Evolutionary conservation across 2,329 filamentous ascomycete genomes (phyloP).

Genomic region (Neopestalotiopsis sp.): DNA sequence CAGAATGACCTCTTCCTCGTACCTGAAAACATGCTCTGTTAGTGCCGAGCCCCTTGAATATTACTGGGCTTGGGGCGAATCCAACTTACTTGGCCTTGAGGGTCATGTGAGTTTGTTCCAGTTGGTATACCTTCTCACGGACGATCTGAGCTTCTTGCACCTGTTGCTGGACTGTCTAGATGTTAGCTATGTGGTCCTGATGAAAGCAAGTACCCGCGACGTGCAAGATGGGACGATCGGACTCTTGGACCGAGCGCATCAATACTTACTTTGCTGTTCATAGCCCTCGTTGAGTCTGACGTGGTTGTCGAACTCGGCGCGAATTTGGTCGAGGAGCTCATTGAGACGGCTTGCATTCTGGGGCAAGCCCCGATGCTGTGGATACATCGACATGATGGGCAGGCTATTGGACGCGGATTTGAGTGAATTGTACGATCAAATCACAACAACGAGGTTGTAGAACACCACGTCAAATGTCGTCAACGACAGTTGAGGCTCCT

Average conservation of each 20-base stretch:
- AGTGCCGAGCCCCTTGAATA: not conserved
- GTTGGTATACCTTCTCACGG: conserved; percentile 87
- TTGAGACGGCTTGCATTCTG: conserved; percentile 71
- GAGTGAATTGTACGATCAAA: not conserved
- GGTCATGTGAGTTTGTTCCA: conserved; percentile 87
- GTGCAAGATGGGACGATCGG: not conserved
- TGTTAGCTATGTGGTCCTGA: not conserved
- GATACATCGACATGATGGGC: conserved; percentile 75
- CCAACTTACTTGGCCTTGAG: conserved; percentile 86
- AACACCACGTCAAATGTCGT: not conserved
- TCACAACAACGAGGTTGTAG: not conserved
- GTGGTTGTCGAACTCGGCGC: conserved; percentile 88
- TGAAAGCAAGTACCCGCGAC: not conserved
- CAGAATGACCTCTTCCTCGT: conserved; percentile 87
- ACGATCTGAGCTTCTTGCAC: conserved; percentile 96
- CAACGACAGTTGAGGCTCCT: not conserved
- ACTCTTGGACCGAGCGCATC: not conserved
- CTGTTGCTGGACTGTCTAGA: conserved; percentile 76
- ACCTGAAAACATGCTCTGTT: conserved; percentile 59
- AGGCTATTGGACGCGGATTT: not conserved
- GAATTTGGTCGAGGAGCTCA: conserved; percentile 90
- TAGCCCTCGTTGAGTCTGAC: conserved; percentile 82
- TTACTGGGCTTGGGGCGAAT: not conserved
- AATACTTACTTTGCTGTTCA: conserved; percentile 87
- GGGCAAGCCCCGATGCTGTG: conserved; percentile 84